Percentiles rank a stretch among this genome's conserved stretches.
These are phyloP conservation scores for Trichoderma arundinaceum DNA, from an alignment of 2,329 filamentous ascomycete species.

Conservation along the genomic window DNA sequence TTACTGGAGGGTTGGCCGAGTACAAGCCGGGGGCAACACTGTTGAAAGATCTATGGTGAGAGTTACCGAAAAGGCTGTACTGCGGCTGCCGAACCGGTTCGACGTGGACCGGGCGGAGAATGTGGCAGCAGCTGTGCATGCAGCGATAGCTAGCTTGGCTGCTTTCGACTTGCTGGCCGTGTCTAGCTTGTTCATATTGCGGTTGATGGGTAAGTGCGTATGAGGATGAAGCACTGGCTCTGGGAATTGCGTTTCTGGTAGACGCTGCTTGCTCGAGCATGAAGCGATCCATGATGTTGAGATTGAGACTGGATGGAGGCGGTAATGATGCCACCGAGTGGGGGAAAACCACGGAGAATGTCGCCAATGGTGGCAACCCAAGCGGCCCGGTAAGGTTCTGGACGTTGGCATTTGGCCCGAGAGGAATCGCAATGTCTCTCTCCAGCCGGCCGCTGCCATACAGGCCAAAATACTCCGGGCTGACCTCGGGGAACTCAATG, in stretches of 20 bases:
- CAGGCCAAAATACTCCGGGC: neutral
- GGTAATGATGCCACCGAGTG: neutral
- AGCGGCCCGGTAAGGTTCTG: neutral
- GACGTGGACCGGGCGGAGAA: neutral
- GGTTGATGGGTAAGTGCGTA: too few species aligned
- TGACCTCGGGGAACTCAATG: neutral
- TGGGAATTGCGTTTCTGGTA: too few species aligned
- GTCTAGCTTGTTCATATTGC: too few species aligned
- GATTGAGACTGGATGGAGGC: too few species aligned
- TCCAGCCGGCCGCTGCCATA: slow-evolving; percentile 9
- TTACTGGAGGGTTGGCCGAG: too few species aligned
- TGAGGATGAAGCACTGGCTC: too few species aligned
- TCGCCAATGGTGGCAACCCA: neutral
- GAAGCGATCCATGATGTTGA: too few species aligned
- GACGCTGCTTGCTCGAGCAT: too few species aligned
- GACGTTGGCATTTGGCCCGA: neutral
- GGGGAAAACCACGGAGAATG: neutral
- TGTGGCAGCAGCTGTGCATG: neutral
- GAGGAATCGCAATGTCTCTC: neutral
- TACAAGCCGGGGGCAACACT: too few species aligned
- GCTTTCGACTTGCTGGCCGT: neutral
- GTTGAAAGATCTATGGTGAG: too few species aligned
- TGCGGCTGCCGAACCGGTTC: too few species aligned
- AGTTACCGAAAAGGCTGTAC: too few species aligned
- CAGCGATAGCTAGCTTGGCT: neutral